These are phyloP conservation scores for Barnettozyma hawaiiensis DNA, from an alignment of 1,139 yeast genomes.

Conservation along the genomic window DNA sequence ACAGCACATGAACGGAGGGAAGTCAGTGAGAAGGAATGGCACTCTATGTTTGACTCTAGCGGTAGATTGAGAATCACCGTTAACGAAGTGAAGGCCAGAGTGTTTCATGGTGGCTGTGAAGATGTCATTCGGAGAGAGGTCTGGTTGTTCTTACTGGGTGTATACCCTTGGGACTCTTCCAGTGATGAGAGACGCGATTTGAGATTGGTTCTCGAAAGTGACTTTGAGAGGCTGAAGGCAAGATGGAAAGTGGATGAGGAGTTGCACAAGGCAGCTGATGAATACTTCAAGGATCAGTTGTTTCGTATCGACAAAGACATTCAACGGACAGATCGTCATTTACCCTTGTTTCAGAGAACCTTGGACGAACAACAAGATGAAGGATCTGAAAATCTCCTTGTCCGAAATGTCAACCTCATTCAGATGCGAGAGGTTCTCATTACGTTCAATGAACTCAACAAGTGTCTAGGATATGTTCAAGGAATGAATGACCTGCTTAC, in stretches of 20 bases:
- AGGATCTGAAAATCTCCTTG: slow-evolving; percentile 41
- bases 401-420: slow-evolving; percentile 63
- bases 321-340: slow-evolving; percentile 80
- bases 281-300: slow-evolving; percentile 84
- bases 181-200: slow-evolving; percentile 59
- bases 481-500: slow-evolving; percentile 95
- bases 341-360: slow-evolving; percentile 55
- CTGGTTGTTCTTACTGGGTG: slow-evolving; percentile 80
- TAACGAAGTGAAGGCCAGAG: slow-evolving; percentile 69
- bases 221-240: slow-evolving; percentile 59
- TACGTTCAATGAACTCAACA: slow-evolving; percentile 81
- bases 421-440: slow-evolving; percentile 71
- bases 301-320: slow-evolving; percentile 91
- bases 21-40: slow-evolving; percentile 74
- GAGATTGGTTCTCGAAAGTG: slow-evolving; percentile 49
- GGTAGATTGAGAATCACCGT: slow-evolving; percentile 70
- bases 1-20: slow-evolving; percentile 57
- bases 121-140: slow-evolving; percentile 60
- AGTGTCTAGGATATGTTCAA: slow-evolving; percentile 87
- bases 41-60: slow-evolving; percentile 67
- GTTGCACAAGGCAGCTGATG: slow-evolving; percentile 44
- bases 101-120: slow-evolving; percentile 86
- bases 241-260: slow-evolving; percentile 61
- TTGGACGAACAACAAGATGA: slow-evolving; percentile 35
- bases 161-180: slow-evolving; percentile 87